phyloP scores from a whole-genome alignment of 305 asterid genomes.

The Stenogyne calaminthoides region DNA sequence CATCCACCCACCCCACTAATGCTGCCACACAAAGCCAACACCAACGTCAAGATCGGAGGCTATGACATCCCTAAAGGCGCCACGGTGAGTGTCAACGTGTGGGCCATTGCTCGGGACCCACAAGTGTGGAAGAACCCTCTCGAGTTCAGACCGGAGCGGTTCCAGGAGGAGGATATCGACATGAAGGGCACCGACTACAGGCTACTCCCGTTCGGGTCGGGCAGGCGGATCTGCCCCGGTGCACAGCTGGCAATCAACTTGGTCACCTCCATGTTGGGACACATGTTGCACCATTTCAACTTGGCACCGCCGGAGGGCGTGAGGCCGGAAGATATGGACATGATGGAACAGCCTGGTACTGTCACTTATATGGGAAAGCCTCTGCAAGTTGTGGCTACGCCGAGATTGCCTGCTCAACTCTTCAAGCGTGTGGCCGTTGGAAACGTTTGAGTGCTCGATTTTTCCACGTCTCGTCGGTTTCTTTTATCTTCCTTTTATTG shows the following conservation, averaged over 20 bases:
- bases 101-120: constrained; percentile 69
- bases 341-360: constrained; percentile 68
- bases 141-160: constrained; percentile 59
- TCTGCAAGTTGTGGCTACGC: constrained; percentile 47
- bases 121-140: constrained; percentile 53
- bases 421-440: constrained; percentile 56
- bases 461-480: no score
- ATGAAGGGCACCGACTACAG: constrained; percentile 70
- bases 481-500: no score
- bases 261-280: constrained; percentile 68
- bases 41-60: constrained; percentile 56
- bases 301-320: constrained; percentile 47
- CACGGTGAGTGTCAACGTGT: constrained; percentile 55
- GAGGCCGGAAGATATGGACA: constrained; percentile 55
- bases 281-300: constrained; percentile 60
- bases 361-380: constrained; percentile 69
- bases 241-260: constrained; percentile 65
- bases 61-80: constrained; percentile 65
- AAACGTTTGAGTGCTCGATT: constrained; percentile 31
- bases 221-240: constrained; percentile 73
- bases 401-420: constrained; percentile 52
- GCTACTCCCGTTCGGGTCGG: constrained; percentile 66
- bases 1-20: constrained; percentile 71
- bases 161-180: constrained; percentile 61
- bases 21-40: constrained; percentile 68